Conservation (phyloP, 225 moss, liverwort and hornwort species). For the Marchantia polymorpha region DNA sequence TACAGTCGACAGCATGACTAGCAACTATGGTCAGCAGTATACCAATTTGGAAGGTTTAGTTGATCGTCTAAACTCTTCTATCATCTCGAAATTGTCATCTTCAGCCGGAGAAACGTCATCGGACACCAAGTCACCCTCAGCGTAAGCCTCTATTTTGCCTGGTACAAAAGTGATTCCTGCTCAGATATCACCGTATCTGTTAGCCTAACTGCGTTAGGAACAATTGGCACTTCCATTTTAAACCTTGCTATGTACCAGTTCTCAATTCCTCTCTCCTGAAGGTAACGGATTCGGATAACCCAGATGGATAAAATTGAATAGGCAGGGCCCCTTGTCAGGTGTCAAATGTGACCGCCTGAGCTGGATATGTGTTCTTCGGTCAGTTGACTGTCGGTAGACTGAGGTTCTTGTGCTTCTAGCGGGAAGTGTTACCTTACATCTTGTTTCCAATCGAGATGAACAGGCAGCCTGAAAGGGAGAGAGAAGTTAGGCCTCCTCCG, state of each 20-base stretch:
- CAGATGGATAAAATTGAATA: too few relatives aligned
- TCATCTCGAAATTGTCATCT: constrained; percentile 57
- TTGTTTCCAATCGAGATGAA: constrained; percentile 10
- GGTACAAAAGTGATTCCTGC: background rate
- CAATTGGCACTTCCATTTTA: too few relatives aligned
- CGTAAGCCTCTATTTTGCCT: constrained; percentile 15
- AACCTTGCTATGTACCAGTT: background rate
- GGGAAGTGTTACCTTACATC: background rate
- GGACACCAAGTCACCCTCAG: constrained; percentile 40
- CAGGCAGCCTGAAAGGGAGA: constrained; percentile 19
- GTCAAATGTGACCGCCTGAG: background rate
- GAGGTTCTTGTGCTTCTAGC: background rate
- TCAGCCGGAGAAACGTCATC: constrained; percentile 26
- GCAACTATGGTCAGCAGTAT: constrained; percentile 73
- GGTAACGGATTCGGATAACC: too few relatives aligned
- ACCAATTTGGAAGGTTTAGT: constrained; percentile 72
- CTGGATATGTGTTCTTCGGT: too few relatives aligned
- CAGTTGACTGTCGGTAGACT: background rate
- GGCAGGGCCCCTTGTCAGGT: background rate
- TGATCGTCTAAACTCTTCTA: constrained; percentile 52
- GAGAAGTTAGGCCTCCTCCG: constrained; percentile 33
- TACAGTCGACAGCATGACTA: constrained; percentile 56
- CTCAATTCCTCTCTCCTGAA: background rate
- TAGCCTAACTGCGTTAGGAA: too few relatives aligned
- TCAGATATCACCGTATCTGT: background rate